Base-by-base conservation (phyloP, 1,284 basidiomycete genomes). In the Papiliotrema terrestris region DNA sequence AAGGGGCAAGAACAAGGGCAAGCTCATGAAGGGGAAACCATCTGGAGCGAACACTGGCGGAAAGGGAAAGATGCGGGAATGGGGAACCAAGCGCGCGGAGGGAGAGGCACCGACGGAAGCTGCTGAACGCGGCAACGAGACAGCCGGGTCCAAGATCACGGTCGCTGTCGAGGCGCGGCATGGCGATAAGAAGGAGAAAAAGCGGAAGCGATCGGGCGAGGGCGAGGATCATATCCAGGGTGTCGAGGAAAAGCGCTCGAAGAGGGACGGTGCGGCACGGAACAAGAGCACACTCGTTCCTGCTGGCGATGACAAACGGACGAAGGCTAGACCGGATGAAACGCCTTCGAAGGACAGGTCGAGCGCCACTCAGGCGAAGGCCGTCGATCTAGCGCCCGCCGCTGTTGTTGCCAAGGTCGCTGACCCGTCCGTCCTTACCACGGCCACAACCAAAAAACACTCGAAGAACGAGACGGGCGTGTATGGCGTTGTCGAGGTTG, bases 1-100 rank as follows among this genome's bases (percentile, higher is more conserved):
- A 36, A 71, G 69, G 58, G 56, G 49, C 20, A 70, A 62, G 58
- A 41, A 46, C 25, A 67, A 73, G 37, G 55, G 56, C 32, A 56
- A 50, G 39, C 49, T 43, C 0, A 51, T 66, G 29, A 65, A 62
- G 48, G 54, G 22, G 42, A 52, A 17, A 35, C 45, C n/a, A 45
- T 41, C 11, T n/a, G 59, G 22, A 13, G 43, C 26, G 19, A 54
- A 32, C 39, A 20, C 2, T 11, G 19, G 23, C 45, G 38, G 25
- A n/a, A 51, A 19, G 48, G 26, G 38, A 41, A 50, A 45, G 44
- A 53, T 32, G 52, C 36, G 32, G 49, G 36, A 19, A 19, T 47
- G 49, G 45, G 43, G 14, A 26, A 52, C 26, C 20, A 42, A 19
- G 48, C 29, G 29, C 6, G 42, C 8, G 36, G 32, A 23, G 37